Evolutionary conservation across 805 yeast species (phyloP).

Genomic region (Ogataea siamensis): DNA sequence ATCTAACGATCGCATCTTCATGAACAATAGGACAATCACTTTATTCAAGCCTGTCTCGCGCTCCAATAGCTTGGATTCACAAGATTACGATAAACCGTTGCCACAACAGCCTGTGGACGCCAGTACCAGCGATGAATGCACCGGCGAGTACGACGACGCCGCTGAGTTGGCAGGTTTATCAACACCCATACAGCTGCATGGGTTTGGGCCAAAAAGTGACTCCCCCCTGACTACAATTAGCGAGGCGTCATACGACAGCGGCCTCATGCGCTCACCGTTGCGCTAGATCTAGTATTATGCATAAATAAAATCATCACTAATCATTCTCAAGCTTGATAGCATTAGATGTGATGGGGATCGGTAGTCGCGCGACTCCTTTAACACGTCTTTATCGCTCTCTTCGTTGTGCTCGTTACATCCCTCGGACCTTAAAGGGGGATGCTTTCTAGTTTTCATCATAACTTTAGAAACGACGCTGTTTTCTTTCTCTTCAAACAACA

Average conservation of each 20-base stretch:
- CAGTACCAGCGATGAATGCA: conserved; percentile 19
- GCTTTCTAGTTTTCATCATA: background rate
- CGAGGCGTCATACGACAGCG: conserved; percentile 29
- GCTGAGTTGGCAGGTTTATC: conserved; percentile 1
- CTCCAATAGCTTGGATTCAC: conserved; percentile 2
- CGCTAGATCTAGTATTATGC: conserved; percentile 1
- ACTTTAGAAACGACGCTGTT: background rate
- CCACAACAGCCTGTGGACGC: conserved; percentile 11
- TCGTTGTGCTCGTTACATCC: background rate
- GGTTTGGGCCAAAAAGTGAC: background rate
- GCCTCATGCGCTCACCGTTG: conserved; percentile 14
- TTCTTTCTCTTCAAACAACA: conserved; percentile 6
- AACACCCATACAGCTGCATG: conserved; percentile 10
- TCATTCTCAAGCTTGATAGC: conserved; percentile 8
- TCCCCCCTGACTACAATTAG: conserved; percentile 33
- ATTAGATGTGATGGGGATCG: conserved; percentile 8
- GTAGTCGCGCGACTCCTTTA: conserved; percentile 1
- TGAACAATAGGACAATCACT: conserved; percentile 31
- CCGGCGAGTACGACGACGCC: conserved; percentile 13
- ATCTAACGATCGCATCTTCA: conserved; percentile 8
- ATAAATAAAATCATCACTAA: conserved; percentile 5
- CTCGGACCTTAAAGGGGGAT: background rate
- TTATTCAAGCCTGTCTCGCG: conserved; percentile 26
- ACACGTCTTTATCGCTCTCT: background rate
- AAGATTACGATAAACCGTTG: conserved; percentile 1